Percentiles rank a stretch among this genome's conserved stretches.
phyloP scores from a whole-genome alignment of 768 basidiomycete species.

The Podaxis sp. region DNA sequence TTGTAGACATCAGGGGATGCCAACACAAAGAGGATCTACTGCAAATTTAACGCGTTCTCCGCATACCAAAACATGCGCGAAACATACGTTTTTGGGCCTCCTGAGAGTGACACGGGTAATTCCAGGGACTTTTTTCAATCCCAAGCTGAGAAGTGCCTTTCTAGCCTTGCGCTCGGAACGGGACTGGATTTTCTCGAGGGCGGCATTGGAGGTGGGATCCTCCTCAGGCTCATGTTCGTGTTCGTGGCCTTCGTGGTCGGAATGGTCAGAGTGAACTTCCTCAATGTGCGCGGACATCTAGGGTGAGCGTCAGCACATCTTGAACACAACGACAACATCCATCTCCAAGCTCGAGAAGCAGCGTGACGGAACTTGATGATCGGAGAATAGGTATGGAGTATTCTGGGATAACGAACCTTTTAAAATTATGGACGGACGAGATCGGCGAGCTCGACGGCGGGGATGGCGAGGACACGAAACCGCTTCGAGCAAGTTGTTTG shows the following conservation, averaged over 20 bases:
- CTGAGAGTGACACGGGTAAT: conserved; percentile 95
- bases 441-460: conserved; percentile 36
- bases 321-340: conserved; percentile 29
- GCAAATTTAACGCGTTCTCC: conserved; percentile 9
- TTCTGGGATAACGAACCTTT: conserved; percentile 15
- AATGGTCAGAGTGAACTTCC: conserved; percentile 80
- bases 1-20: conserved; percentile 97
- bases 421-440: conserved; percentile 23
- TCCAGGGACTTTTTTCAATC: conserved; percentile 87
- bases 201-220: conserved; percentile 80
- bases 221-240: conserved; percentile 67
- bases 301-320: conserved; percentile 31
- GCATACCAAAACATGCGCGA: not conserved
- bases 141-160: conserved; percentile 88
- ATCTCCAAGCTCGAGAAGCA: conserved; percentile 18
- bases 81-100: conserved; percentile 87
- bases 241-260: conserved; percentile 57
- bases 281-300: conserved; percentile 85
- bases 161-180: conserved; percentile 93
- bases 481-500: conserved; percentile 24
- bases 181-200: conserved; percentile 91
- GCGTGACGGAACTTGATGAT: not conserved
- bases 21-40: conserved; percentile 86
- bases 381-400: conserved; percentile 8
- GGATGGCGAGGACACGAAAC: conserved; percentile 19